Percentiles rank a stretch among this genome's conserved stretches.
Evolutionary conservation across 164 flowering plant genomes (phyloP).

Genomic region (Santalum album): DNA sequence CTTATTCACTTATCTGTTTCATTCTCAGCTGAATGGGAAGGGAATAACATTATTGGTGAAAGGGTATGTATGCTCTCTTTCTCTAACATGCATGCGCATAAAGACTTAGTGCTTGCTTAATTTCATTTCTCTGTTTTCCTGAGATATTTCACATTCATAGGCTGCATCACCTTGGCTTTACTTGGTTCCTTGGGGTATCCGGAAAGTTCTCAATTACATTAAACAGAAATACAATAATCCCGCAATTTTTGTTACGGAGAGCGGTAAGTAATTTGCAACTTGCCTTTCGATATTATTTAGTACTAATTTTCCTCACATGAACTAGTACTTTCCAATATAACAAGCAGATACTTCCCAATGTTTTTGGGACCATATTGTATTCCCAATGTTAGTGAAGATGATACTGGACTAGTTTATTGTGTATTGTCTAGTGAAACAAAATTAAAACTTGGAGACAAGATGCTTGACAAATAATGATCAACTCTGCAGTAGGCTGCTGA

Average conservation of each 20-base stretch:
- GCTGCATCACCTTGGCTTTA: constrained; percentile 94
- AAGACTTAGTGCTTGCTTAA: neutral
- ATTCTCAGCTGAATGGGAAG: constrained; percentile 52
- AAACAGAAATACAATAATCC: constrained; percentile 49
- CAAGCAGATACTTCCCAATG: no score
- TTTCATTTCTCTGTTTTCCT: neutral
- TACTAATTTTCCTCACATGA: no score
- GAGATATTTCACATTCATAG: constrained; percentile 19
- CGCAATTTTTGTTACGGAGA: constrained; percentile 71
- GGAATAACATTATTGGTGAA: constrained; percentile 61
- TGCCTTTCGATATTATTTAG: no score
- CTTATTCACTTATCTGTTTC: constrained; percentile 6
- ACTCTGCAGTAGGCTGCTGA: no score
- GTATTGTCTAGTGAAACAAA: no score
- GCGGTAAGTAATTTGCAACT: constrained; percentile 34
- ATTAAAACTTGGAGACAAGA: no score
- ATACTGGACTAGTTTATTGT: no score
- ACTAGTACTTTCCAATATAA: no score
- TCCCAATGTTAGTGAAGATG: no score
- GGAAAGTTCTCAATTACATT: constrained; percentile 59
- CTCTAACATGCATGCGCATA: constrained; percentile 4
- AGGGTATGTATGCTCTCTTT: constrained; percentile 40
- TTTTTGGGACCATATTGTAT: no score
- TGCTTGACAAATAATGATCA: no score
- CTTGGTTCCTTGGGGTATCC: constrained; percentile 89